Evolutionary conservation across 805 yeast genomes (phyloP).

Genomic region (Candida pseudofarinosa): DNA sequence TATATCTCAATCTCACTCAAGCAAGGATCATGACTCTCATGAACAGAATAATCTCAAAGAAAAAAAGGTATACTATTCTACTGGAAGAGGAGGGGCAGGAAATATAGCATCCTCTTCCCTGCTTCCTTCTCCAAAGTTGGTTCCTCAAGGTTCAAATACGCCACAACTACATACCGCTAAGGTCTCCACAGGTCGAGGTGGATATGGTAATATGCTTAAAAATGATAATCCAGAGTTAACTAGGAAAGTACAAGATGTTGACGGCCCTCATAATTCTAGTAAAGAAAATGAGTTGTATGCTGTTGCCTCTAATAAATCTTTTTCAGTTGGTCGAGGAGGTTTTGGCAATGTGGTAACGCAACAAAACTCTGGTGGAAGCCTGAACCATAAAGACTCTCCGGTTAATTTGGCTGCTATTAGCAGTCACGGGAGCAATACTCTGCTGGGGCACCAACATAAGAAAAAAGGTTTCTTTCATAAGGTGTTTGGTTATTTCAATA

Average conservation of each 20-base stretch:
- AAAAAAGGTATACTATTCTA: slow-evolving; percentile 45
- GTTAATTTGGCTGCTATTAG: slow-evolving; percentile 18
- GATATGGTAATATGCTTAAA: slow-evolving; percentile 69
- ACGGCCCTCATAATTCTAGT: slow-evolving; percentile 19
- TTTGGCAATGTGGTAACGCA: slow-evolving; percentile 53
- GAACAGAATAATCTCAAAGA: slow-evolving; percentile 20
- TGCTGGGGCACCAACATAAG: slow-evolving; percentile 16
- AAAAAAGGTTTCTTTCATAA: slow-evolving; percentile 41
- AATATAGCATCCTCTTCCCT: slow-evolving; percentile 47
- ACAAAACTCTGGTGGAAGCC: slow-evolving; percentile 22
- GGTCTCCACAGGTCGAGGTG: slow-evolving; percentile 74
- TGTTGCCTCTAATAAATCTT: slow-evolving; percentile 42
- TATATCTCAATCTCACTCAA: slow-evolving; percentile 3
- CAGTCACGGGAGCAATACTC: slow-evolving; percentile 28
- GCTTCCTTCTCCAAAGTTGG: slow-evolving; percentile 51
- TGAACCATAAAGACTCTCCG: neutral
- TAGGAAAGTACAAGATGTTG: slow-evolving; percentile 66
- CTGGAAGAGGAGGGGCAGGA: slow-evolving; percentile 81
- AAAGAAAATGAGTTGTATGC: slow-evolving; percentile 36
- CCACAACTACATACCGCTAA: slow-evolving; percentile 55
- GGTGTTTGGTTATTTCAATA: slow-evolving; percentile 28
- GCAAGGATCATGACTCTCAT: neutral
- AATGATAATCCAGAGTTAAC: slow-evolving; percentile 57
- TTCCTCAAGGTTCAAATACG: slow-evolving; percentile 56
- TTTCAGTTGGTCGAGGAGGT: slow-evolving; percentile 61